Conservation (phyloP, 805 yeast species). For the Geotrichum ghanense region DNA sequence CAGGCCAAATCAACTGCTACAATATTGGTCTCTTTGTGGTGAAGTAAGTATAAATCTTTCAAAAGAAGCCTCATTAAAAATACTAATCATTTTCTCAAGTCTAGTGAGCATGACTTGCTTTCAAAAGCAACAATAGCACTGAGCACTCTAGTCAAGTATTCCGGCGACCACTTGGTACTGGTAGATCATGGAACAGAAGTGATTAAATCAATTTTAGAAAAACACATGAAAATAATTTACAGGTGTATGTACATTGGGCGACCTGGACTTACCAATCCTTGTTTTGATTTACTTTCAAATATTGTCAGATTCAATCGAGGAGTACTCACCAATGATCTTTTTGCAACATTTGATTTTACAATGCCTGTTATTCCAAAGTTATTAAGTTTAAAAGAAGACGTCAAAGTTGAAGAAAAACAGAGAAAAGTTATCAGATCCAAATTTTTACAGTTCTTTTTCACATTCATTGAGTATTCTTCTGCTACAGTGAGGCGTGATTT, state of each 20-base stretch:
- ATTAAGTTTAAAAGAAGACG: slow-evolving; percentile 37
- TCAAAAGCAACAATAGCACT: neutral
- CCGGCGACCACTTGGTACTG: slow-evolving; percentile 28
- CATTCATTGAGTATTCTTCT: slow-evolving; percentile 37
- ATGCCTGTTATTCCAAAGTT: slow-evolving; percentile 51
- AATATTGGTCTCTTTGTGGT: slow-evolving; percentile 30
- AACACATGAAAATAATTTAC: slow-evolving; percentile 52
- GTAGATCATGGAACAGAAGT: slow-evolving; percentile 27
- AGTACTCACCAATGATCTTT: slow-evolving; percentile 41
- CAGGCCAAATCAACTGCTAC: slow-evolving; percentile 28
- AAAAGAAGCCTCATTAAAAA: neutral
- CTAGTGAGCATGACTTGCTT: neutral
- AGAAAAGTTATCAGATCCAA: slow-evolving; percentile 18
- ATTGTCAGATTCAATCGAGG: slow-evolving; percentile 41
- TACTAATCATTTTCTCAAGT: neutral
- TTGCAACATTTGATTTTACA: slow-evolving; percentile 58
- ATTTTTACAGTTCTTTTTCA: slow-evolving; percentile 55
- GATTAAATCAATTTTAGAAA: slow-evolving; percentile 41
- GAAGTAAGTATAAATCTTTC: slow-evolving; percentile 12
- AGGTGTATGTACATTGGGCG: slow-evolving; percentile 51
- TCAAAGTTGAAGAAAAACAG: slow-evolving; percentile 8
- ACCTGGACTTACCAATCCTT: slow-evolving; percentile 50
- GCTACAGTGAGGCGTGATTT: slow-evolving; percentile 55
- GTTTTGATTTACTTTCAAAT: slow-evolving; percentile 43
- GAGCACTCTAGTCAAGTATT: slow-evolving; percentile 25